Conservation (phyloP, 2,329 filamentous ascomycete genomes). For the Ceratocystiopsis brevicomis region DNA sequence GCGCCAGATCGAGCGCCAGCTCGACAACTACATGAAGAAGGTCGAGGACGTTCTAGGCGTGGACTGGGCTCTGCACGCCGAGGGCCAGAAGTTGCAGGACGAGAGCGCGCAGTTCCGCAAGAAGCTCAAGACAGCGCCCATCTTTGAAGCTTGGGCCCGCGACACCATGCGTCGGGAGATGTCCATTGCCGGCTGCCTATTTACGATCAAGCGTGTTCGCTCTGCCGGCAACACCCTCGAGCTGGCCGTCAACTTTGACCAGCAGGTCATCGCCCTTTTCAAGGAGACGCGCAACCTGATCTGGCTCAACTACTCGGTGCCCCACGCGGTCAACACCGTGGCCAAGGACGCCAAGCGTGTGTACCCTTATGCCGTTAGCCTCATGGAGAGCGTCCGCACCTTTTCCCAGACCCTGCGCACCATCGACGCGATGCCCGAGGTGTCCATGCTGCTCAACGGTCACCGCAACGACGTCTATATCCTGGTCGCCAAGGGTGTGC, state of each 20-base stretch:
- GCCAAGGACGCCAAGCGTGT: slow-evolving; percentile 98
- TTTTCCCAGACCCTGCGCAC: slow-evolving; percentile 73
- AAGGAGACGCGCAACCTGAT: slow-evolving; percentile 94
- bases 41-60: slow-evolving; percentile 94
- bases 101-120: slow-evolving; percentile 90
- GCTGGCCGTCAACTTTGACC: slow-evolving; percentile 87
- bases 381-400: slow-evolving; percentile 97
- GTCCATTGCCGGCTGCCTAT: slow-evolving; percentile 78
- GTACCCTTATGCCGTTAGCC: slow-evolving; percentile 89
- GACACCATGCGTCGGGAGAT: slow-evolving; percentile 80
- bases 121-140: slow-evolving; percentile 83
- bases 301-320: slow-evolving; percentile 88
- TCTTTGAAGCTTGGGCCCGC: slow-evolving; percentile 88
- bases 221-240: slow-evolving; percentile 82
- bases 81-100: slow-evolving; percentile 80
- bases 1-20: slow-evolving; percentile 85
- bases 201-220: slow-evolving; percentile 72
- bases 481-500: slow-evolving; percentile 70
- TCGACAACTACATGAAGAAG: slow-evolving; percentile 94
- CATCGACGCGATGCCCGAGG: slow-evolving; percentile 70
- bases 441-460: slow-evolving; percentile 71
- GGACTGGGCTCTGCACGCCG: slow-evolving; percentile 85
- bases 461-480: slow-evolving; percentile 81
- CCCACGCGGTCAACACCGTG: slow-evolving; percentile 83
- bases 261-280: slow-evolving; percentile 91